These are phyloP conservation scores for Rhodotorula sp. DNA, from an alignment of 1,284 basidiomycete genomes.

Conservation along the genomic window DNA sequence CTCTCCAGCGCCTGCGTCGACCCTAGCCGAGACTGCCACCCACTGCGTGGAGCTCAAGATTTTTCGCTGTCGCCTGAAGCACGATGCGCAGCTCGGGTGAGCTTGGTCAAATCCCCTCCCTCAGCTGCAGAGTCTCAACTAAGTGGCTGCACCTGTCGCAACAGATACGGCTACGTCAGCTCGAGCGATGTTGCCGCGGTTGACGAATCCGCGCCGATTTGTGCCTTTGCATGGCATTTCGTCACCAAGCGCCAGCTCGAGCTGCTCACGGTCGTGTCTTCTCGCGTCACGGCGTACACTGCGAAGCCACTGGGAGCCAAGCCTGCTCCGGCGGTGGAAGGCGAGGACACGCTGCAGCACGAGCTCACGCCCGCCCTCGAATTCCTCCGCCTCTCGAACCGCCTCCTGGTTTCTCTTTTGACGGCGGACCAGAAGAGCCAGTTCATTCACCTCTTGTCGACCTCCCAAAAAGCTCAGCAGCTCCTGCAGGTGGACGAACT, in stretches of 20 bases:
- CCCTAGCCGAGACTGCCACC: not conserved
- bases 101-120: not conserved
- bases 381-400: conserved; percentile 8
- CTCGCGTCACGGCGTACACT: too few species aligned
- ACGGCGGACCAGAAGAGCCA: conserved; percentile 8
- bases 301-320: too few species aligned
- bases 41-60: conserved; percentile 3
- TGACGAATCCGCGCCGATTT: not conserved
- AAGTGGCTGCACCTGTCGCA: too few species aligned
- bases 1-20: not conserved
- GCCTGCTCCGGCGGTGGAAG: not conserved
- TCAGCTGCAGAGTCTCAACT: not conserved
- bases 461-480: not conserved
- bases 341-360: not conserved
- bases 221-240: not conserved
- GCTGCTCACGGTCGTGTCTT: not conserved
- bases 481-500: not conserved
- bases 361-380: conserved; percentile 1
- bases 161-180: conserved; percentile 1
- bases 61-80: not conserved
- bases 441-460: conserved; percentile 6
- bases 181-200: not conserved
- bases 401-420: conserved; percentile 8
- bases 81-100: not conserved
- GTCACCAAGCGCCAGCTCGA: not conserved